Conservation (phyloP, 805 yeast genomes). For the Myxozyma udenii region DNA sequence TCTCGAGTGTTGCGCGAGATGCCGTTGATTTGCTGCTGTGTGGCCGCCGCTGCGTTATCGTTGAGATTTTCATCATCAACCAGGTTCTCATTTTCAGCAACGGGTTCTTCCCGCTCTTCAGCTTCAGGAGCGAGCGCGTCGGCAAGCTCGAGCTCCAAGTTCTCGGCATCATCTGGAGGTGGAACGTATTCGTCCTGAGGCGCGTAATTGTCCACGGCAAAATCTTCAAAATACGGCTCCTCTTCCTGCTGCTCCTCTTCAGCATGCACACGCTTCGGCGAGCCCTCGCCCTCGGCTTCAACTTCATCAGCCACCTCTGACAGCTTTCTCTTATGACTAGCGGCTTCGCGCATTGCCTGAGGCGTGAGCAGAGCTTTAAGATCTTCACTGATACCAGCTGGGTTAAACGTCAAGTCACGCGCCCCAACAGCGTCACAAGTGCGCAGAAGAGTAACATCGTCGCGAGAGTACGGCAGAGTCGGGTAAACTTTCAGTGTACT, state of each 20-base stretch:
- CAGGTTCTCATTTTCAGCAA: constrained; percentile 4
- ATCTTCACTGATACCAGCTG: constrained; percentile 12
- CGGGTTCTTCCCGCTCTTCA: neutral
- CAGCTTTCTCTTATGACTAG: constrained; percentile 14
- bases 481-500: constrained; percentile 22
- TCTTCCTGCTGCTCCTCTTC: constrained; percentile 7
- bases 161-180: constrained; percentile 8
- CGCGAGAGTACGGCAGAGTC: constrained; percentile 21
- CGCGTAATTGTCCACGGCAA: too few species aligned
- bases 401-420: constrained; percentile 15
- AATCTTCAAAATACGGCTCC: neutral
- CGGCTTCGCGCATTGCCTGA: neutral
- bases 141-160: constrained; percentile 18
- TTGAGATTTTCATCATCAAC: constrained; percentile 3
- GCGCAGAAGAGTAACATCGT: constrained; percentile 13
- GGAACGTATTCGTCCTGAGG: constrained; percentile 12
- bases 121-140: constrained; percentile 1
- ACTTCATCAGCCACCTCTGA: constrained; percentile 22
- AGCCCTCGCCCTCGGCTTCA: neutral
- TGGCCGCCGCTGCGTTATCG: constrained; percentile 5
- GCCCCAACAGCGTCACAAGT: constrained; percentile 9
- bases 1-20: constrained; percentile 45
- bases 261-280: constrained; percentile 13
- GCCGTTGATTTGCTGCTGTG: constrained; percentile 30
- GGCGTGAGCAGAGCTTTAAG: constrained; percentile 13